Percentiles rank a stretch among this genome's conserved stretches.
These are phyloP conservation scores for Penicillium dipodomyicola DNA, from an alignment of 495 filamentous ascomycete genomes.

Conservation along the genomic window DNA sequence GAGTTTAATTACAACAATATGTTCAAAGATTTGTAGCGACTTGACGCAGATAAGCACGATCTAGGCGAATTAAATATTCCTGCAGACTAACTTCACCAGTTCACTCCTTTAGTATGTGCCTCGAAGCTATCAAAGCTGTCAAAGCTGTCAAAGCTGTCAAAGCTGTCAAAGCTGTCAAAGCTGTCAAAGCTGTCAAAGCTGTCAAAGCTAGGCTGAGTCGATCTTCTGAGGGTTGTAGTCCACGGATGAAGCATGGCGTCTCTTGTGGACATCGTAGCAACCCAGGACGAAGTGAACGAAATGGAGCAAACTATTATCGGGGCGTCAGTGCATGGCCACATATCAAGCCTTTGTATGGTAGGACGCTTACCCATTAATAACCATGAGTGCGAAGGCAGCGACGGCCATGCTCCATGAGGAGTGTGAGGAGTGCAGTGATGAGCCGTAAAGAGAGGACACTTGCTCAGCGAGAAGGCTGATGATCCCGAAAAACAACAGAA, in stretches of 20 bases:
- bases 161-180: no score
- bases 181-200: neutral
- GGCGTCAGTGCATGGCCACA: neutral
- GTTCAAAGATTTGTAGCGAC: neutral
- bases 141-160: no score
- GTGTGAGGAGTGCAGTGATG: neutral
- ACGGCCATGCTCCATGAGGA: neutral
- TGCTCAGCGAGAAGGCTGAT: neutral
- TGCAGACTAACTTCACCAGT: neutral
- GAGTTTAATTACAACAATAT: no score
- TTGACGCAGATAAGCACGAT: neutral
- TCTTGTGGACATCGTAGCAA: neutral
- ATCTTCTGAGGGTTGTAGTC: neutral
- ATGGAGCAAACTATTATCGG: neutral
- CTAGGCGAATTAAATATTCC: neutral
- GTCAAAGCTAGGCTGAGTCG: neutral
- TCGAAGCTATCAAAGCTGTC: neutral
- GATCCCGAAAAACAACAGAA: neutral
- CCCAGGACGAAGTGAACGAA: neutral
- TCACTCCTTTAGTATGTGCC: neutral
- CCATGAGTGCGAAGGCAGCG: neutral
- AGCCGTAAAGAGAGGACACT: neutral
- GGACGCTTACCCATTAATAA: neutral
- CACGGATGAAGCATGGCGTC: neutral
- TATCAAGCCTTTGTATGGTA: neutral